phyloP scores from a whole-genome alignment of 139 green algal species.

The Coccomyxa sp. region DNA sequence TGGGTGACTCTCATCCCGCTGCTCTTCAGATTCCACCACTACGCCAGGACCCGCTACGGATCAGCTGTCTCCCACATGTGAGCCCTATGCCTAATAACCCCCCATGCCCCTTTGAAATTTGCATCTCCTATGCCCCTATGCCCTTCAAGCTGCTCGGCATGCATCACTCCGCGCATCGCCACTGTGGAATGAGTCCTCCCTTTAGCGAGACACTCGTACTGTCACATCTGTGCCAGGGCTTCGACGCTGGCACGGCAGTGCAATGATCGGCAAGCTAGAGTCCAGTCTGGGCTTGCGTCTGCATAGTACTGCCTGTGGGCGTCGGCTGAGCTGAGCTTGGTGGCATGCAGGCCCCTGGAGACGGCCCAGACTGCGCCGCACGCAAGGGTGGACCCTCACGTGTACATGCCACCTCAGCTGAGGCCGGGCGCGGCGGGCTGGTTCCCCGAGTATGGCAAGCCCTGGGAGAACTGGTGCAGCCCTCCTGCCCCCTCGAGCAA shows the following conservation, averaged over 20 bases:
- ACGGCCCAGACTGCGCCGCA: conserved; percentile 22
- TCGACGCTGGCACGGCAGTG: no score
- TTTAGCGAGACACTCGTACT: no score
- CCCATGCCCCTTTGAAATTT: background rate
- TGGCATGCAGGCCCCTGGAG: conserved; percentile 41
- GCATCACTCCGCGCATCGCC: background rate
- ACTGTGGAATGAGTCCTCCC: no score
- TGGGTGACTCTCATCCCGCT: conserved; percentile 57
- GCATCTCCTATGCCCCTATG: background rate
- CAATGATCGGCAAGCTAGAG: no score
- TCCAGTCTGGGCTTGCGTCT: background rate
- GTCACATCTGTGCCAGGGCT: no score
- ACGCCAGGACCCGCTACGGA: background rate
- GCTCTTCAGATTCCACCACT: conserved; percentile 46
- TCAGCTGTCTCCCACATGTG: background rate
- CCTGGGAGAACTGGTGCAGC: conserved; percentile 27
- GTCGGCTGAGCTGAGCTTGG: no score
- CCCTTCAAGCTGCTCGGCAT: background rate
- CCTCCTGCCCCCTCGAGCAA: no score
- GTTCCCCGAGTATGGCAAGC: conserved; percentile 52
- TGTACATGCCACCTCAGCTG: conserved; percentile 48
- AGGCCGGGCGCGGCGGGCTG: conserved; percentile 32
- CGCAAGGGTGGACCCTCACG: conserved; percentile 25
- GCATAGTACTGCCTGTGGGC: background rate
- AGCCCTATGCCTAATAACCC: no score